These are phyloP conservation scores for Cyclotella sp. DNA, from an alignment of 108 stramenopile genomes.

Conservation along the genomic window DNA sequence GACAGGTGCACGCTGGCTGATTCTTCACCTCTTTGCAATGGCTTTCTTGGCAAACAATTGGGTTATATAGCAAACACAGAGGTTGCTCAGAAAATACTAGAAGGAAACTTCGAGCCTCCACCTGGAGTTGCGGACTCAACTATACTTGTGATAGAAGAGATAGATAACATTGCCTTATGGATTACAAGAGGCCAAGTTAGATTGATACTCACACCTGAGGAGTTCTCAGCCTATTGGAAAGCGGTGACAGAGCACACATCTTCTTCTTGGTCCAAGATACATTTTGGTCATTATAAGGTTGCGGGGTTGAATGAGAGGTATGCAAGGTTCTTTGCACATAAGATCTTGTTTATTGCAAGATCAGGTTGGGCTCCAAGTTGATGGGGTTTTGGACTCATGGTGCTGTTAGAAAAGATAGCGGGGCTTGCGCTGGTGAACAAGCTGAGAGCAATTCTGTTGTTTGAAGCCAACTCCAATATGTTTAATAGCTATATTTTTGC, in stretches of 20 bases:
- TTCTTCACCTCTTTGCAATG: slow-evolving; percentile 1
- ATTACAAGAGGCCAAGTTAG: too few species aligned
- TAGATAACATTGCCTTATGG: too few species aligned
- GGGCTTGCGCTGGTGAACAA: slow-evolving; percentile 12
- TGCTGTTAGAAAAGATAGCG: slow-evolving; percentile 27
- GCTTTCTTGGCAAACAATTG: background rate
- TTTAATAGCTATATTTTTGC: slow-evolving; percentile 1
- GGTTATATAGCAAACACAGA: slow-evolving; percentile 1
- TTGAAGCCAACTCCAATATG: slow-evolving; percentile 30
- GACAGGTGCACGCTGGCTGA: background rate
- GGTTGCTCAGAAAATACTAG: too few species aligned
- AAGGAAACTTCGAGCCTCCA: too few species aligned
- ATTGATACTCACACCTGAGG: too few species aligned
- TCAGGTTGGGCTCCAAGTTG: slow-evolving; percentile 3
- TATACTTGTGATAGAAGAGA: too few species aligned
- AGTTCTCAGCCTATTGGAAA: too few species aligned
- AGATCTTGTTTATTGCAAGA: background rate
- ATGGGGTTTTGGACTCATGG: slow-evolving; percentile 15
- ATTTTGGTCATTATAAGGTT: slow-evolving; percentile 11
- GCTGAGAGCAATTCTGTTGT: slow-evolving; percentile 18
- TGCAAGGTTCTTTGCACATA: slow-evolving; percentile 1
- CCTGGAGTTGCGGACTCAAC: too few species aligned
- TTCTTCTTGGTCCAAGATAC: too few species aligned
- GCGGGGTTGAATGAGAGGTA: background rate
- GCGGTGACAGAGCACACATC: too few species aligned